Percentiles rank a stretch among this genome's conserved stretches.
Conservation (phyloP, 768 basidiomycete genomes). For the Rhodotorula toruloides region DNA sequence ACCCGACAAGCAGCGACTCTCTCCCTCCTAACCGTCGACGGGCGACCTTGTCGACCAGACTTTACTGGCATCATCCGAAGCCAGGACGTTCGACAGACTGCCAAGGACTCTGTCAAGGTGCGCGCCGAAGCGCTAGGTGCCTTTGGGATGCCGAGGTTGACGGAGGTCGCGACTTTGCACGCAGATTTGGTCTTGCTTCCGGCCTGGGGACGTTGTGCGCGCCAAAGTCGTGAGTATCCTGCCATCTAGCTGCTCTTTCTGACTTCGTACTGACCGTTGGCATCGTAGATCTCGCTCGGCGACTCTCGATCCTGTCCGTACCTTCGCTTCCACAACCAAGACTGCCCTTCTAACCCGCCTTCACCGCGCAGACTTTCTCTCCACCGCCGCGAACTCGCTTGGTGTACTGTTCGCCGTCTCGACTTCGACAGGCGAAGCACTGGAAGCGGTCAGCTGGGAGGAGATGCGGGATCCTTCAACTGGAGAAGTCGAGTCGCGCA, state of each 20-base stretch:
- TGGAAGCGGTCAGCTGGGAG: slow-evolving; percentile 48
- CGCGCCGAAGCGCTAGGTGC: not conserved
- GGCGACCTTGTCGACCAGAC: slow-evolving; percentile 76
- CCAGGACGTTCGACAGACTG: slow-evolving; percentile 83
- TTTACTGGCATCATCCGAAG: slow-evolving; percentile 80
- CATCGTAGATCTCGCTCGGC: slow-evolving; percentile 72
- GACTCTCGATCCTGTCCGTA: slow-evolving; percentile 67
- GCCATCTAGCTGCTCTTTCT: not conserved
- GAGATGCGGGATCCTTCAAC: slow-evolving; percentile 50
- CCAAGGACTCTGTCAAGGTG: slow-evolving; percentile 70
- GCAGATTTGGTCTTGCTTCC: slow-evolving; percentile 78
- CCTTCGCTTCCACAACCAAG: not conserved
- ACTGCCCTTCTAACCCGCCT: not conserved
- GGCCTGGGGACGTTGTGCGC: slow-evolving; percentile 83
- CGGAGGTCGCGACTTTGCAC: too few species aligned
- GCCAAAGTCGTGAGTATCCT: slow-evolving; percentile 66
- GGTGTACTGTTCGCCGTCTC: slow-evolving; percentile 78
- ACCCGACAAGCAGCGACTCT: slow-evolving; percentile 77
- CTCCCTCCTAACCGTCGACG: slow-evolving; percentile 81
- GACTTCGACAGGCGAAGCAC: slow-evolving; percentile 43
- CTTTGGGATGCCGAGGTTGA: too few species aligned
- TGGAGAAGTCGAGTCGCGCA: slow-evolving; percentile 46
- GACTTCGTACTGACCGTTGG: not conserved
- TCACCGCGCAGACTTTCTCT: slow-evolving; percentile 59
- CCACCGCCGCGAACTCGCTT: slow-evolving; percentile 81